phyloP scores from a whole-genome alignment of 2,329 filamentous ascomycete species.

The Zymoseptoria brevis region DNA sequence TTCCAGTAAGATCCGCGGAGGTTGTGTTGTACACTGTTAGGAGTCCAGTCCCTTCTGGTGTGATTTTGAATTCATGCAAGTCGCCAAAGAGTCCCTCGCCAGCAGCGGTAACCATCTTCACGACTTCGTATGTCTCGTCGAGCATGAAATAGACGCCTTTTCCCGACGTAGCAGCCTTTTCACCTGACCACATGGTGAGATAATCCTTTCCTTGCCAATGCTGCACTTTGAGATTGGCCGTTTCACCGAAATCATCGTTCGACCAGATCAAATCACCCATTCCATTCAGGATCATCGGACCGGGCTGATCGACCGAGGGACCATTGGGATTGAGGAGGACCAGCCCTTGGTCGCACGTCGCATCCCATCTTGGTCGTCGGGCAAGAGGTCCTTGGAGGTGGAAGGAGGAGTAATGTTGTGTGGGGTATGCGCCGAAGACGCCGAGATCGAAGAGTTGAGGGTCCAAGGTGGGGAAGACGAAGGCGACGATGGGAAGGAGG shows the following conservation, averaged over 20 bases:
- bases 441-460: conserved; percentile 27
- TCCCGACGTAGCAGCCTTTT: conserved; percentile 28
- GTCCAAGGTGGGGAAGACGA: conserved; percentile 22
- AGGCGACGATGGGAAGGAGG: conserved; percentile 25
- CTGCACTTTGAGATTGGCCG: conserved; percentile 29
- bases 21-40: conserved; percentile 37
- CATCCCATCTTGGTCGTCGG: conserved; percentile 25
- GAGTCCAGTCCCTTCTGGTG: conserved; percentile 34
- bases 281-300: conserved; percentile 31
- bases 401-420: conserved; percentile 23
- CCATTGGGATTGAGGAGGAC: conserved; percentile 27
- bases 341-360: conserved; percentile 23
- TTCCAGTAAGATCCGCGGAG: conserved; percentile 20
- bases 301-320: conserved; percentile 22
- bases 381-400: conserved; percentile 20
- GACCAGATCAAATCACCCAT: conserved; percentile 30
- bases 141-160: conserved; percentile 31
- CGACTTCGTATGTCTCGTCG: conserved; percentile 22
- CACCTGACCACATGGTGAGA: conserved; percentile 35
- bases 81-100: conserved; percentile 29
- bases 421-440: conserved; percentile 26
- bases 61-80: conserved; percentile 40
- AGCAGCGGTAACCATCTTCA: conserved; percentile 22
- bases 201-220: conserved; percentile 29
- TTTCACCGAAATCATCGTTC: conserved; percentile 23